Base-by-base conservation (phyloP, 768 basidiomycete genomes). In the Melanogaster broomeanus region DNA sequence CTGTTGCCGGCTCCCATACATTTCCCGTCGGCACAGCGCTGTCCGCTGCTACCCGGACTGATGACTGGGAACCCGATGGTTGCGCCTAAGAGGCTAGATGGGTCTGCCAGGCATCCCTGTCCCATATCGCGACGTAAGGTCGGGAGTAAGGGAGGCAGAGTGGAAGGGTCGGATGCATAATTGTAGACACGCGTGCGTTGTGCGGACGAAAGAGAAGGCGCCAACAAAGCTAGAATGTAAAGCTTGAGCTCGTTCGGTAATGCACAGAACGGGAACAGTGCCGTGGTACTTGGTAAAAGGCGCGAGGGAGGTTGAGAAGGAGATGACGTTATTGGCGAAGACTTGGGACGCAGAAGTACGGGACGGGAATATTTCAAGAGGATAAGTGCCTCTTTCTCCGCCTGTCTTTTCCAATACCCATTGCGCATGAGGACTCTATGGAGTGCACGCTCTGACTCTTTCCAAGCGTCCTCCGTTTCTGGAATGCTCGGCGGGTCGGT, bases 181-280 rank as follows among this genome's bases (percentile, higher is more conserved):
- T 69, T 67, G 55, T 72, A 81, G 27, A 88, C 74, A n/a, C 77
- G 80, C 51, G 74, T 68, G 18, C 77, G 77, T 55, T 88, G 86
- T 1, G 73, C 66, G n/a, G 72, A 51, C 16, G 85, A 85, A 43
- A 88, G 76, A 1, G 68, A 72, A 15, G 83, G 85, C 5, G 82
- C 76, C 25, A 85, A 59, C 55, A 78, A 74, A 24, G 81, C 77
- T 42, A 87, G 73, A 41, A 83, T 77, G 63, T 81, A 58, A 6
- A 81, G 70, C 49, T 80, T 78, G 19, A 88, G 72, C 59, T 88
- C 86, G 24, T 65, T 74, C 2, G 87, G 87, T 27, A 88, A 67
- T 19, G 58, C 55, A 13, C 61, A 51, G 60, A 81, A 77, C 11
- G 74, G 68, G 56, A 72, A 73, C 25, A 60, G 22, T 22, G 57